Evolutionary conservation across 176 grass and related monocot species (phyloP).

Genomic region (Raddia guianensis): DNA sequence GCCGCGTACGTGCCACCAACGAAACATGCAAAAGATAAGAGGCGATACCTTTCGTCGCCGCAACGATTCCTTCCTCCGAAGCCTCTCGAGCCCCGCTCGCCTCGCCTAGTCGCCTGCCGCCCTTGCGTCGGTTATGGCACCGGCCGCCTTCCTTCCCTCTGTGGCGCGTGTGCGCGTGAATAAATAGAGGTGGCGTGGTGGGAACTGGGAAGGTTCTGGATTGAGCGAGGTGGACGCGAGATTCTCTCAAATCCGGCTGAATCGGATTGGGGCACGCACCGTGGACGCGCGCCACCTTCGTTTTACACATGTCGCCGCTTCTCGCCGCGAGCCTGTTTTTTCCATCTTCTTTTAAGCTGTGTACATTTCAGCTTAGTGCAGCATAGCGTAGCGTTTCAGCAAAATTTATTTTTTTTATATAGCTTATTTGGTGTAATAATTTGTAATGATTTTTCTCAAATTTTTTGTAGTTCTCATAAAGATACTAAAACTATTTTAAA

Average conservation of each 20-base stretch:
- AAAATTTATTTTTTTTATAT: too few relatives aligned
- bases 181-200: constrained; percentile 26
- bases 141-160: background rate
- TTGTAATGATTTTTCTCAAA: too few relatives aligned
- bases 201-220: constrained; percentile 51
- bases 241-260: constrained; percentile 51
- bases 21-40: background rate
- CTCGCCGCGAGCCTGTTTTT: constrained; percentile 10
- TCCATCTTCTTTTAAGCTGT: background rate
- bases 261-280: constrained; percentile 12
- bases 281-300: background rate
- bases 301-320: constrained; percentile 41
- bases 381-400: too few relatives aligned
- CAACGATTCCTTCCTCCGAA: background rate
- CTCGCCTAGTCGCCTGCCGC: background rate
- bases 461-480: too few relatives aligned
- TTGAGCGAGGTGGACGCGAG: constrained; percentile 52
- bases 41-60: constrained; percentile 31
- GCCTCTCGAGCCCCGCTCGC: background rate
- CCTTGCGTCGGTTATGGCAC: background rate
- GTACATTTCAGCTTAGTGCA: too few relatives aligned
- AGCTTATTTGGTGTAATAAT: too few relatives aligned
- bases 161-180: background rate
- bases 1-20: background rate
- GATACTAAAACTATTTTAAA: too few relatives aligned